Base-by-base conservation (phyloP, 257 asterid species). In the Gynochthodes officinalis region DNA sequence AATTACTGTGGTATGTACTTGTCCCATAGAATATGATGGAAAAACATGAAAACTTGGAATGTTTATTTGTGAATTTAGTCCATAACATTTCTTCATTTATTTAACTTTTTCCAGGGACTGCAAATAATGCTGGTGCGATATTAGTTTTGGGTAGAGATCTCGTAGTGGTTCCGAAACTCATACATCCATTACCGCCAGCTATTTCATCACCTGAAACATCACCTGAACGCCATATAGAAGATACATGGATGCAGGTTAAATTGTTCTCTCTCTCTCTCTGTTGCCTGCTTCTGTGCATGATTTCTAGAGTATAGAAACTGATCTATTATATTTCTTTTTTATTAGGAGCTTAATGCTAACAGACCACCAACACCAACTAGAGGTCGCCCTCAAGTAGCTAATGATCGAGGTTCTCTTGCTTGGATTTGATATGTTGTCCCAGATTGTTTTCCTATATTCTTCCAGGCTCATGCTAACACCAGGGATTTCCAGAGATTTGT, bases 41-140 rank as follows among this genome's bases (percentile, higher is more conserved):
- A 23, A n/a, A 9, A 25, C 33, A 48, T 8, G 40, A 1, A 18
- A 3, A 28, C 53, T 3, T 16, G 52, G 35, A 43, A 48, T 14
- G 44, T 57, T 50, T n/a, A 13, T 32, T 23, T 65, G 13, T 14
- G 42, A 39, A 61, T 50, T 61, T 64, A 2, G 21, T 18, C 64
- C 69, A 54, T 16, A 32, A 14, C 32, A 3, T 37, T 4, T 62
- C 7, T 25, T 44, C 14, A 2, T 21, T 14, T 16, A 40, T 40
- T 54, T 53, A 19, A 40, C 28, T 33, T 62, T 75, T 60, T 37
- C 32, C 76, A 89, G 98, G 98, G 71, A 91, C 98, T 70, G 98
- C 98, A 3, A 94, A 94, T 81, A 94, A 94, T 82, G 97, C 98
- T 48, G 98, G 98, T 73, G 98, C 98, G 59, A 94, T 94, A 82